Percentiles rank a stretch among this genome's conserved stretches.
Evolutionary conservation across 2,329 filamentous ascomycete genomes (phyloP).

Genomic region (Xylaria sp.): DNA sequence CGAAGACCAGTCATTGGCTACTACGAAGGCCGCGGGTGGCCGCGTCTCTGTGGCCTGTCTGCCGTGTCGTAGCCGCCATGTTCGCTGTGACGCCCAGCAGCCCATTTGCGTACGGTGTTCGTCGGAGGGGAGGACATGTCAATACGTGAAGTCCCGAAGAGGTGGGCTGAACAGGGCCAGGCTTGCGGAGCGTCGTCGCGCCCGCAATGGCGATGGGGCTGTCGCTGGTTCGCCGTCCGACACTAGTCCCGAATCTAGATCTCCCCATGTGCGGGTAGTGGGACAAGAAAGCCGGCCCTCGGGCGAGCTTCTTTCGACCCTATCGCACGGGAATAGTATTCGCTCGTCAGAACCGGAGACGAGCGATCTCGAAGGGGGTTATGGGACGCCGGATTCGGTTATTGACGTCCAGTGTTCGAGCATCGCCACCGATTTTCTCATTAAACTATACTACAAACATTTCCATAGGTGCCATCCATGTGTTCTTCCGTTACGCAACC

Average conservation of each 20-base stretch:
- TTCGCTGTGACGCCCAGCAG: conserved; percentile 39
- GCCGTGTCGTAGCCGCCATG: conserved; percentile 38
- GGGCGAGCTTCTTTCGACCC: not conserved
- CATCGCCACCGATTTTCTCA: conserved; percentile 31
- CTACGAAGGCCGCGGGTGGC: conserved; percentile 17
- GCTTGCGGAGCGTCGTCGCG: conserved; percentile 36
- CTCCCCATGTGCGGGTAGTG: conserved; percentile 11
- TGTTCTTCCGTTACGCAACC: conserved; percentile 27
- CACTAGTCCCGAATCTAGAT: conserved; percentile 28
- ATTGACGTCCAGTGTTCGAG: conserved; percentile 29
- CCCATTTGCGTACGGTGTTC: conserved; percentile 37
- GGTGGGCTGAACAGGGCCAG: conserved; percentile 36
- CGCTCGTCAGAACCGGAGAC: conserved; percentile 28
- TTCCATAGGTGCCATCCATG: conserved; percentile 40
- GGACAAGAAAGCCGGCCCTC: conserved; percentile 7
- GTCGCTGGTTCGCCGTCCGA: conserved; percentile 29
- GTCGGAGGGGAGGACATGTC: conserved; percentile 36
- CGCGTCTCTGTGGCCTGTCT: conserved; percentile 40
- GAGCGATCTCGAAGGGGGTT: conserved; percentile 7
- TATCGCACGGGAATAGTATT: conserved; percentile 3
- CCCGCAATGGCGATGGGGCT: conserved; percentile 15
- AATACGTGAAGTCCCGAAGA: conserved; percentile 42
- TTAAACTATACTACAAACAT: conserved; percentile 38
- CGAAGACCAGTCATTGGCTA: conserved; percentile 14
- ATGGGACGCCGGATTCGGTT: conserved; percentile 14